These are phyloP conservation scores for Combretum micranthum DNA, from an alignment of 345 rosid genomes.

Conservation along the genomic window DNA sequence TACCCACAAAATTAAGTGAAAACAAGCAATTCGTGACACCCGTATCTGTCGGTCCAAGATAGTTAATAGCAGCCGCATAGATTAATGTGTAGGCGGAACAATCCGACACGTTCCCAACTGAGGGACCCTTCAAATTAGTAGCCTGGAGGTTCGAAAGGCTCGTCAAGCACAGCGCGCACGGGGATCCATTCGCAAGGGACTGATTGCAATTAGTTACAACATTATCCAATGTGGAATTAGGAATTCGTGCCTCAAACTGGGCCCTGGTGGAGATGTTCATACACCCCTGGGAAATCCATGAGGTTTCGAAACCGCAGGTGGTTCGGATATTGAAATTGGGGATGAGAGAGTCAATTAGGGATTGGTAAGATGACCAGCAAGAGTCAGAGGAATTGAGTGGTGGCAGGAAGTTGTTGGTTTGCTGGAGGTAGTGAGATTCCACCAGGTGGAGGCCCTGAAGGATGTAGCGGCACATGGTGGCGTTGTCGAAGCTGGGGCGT, in stretches of 20 bases:
- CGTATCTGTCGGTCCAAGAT: conserved; percentile 55
- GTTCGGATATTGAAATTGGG: conserved; percentile 48
- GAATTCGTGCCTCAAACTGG: conserved; percentile 39
- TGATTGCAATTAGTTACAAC: conserved; percentile 48
- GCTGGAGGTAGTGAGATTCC: conserved; percentile 49
- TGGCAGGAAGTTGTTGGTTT: conserved; percentile 48
- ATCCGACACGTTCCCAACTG: conserved; percentile 56
- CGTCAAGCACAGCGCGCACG: conserved; percentile 65
- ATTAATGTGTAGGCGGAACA: conserved; percentile 53
- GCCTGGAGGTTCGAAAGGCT: conserved; percentile 45
- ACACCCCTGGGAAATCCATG: conserved; percentile 75
- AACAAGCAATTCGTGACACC: conserved; percentile 70
- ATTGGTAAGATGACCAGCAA: conserved; percentile 58
- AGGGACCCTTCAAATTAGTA: conserved; percentile 29
- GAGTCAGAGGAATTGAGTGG: conserved; percentile 50
- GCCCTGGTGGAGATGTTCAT: conserved; percentile 62
- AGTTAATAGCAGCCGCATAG: conserved; percentile 66
- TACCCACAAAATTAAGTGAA: conserved; percentile 23
- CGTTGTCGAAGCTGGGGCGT: not conserved
- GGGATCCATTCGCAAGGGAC: conserved; percentile 54
- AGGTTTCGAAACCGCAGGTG: conserved; percentile 59
- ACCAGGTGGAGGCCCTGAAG: conserved; percentile 75
- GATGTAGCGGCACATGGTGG: conserved; percentile 47
- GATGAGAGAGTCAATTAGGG: conserved; percentile 19
- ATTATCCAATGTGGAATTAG: conserved; percentile 19